Conservation (phyloP, 441 rosid genomes). For the Gossypium aridum region DNA sequence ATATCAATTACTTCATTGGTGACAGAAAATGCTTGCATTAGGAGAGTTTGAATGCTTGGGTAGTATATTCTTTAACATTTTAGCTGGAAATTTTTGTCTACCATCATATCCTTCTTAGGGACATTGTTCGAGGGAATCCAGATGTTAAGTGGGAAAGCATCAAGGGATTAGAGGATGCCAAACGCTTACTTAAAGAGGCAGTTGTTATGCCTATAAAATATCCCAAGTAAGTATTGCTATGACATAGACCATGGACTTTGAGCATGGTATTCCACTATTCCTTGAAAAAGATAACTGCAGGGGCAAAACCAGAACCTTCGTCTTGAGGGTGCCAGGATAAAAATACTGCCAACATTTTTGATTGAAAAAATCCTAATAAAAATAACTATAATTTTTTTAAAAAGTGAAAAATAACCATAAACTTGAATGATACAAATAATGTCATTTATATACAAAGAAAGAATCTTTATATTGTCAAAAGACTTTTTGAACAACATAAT, state of each 20-base stretch:
- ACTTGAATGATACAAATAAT: not conserved
- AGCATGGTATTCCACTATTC: not conserved
- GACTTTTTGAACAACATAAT: not conserved
- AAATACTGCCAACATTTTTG: not conserved
- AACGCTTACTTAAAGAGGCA: conserved; percentile 86
- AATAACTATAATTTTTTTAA: no score
- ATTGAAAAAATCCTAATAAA: not conserved
- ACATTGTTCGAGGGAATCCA: conserved; percentile 86
- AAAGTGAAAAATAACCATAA: not conserved
- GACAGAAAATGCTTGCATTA: not conserved
- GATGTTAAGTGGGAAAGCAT: conserved; percentile 94
- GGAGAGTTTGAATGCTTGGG: not conserved
- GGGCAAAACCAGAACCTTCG: not conserved
- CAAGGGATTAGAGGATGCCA: conserved; percentile 82
- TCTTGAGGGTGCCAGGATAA: not conserved
- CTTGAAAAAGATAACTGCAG: not conserved
- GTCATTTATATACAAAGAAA: not conserved
- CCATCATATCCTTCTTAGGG: conserved; percentile 38
- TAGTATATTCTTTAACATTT: not conserved
- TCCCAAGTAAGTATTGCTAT: conserved; percentile 57
- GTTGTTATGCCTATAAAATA: conserved; percentile 98
- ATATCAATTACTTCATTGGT: not conserved
- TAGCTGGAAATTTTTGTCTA: not conserved
- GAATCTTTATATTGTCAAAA: not conserved
- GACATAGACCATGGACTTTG: not conserved